Conservation (phyloP, 805 yeast species). For the Candida lessepsii region DNA sequence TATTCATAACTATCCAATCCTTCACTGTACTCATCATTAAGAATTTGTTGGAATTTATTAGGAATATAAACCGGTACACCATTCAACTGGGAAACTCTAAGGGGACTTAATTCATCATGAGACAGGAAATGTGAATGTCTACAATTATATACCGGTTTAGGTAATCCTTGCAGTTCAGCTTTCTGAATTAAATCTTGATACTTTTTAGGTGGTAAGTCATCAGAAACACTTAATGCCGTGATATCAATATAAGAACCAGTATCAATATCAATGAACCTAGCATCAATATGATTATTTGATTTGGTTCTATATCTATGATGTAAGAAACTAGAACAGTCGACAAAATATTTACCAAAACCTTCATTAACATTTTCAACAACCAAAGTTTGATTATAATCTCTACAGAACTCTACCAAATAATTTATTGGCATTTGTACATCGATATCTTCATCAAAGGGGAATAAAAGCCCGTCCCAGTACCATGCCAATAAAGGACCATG, state of each 20-base stretch:
- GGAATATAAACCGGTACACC: conserved; percentile 38
- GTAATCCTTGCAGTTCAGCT: conserved; percentile 9
- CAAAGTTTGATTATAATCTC: conserved; percentile 25
- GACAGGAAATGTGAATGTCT: conserved; percentile 57
- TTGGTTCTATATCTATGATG: conserved; percentile 23
- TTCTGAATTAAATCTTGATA: conserved; percentile 13
- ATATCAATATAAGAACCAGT: conserved; percentile 51
- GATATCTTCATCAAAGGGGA: conserved; percentile 30
- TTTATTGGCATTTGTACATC: conserved; percentile 30
- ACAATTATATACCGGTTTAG: conserved; percentile 39
- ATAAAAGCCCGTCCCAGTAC: conserved; percentile 31
- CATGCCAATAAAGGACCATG: conserved; percentile 30
- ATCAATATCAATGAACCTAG: conserved; percentile 57
- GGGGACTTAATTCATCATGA: conserved; percentile 49
- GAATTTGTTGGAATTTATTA: conserved; percentile 16
- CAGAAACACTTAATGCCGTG: conserved; percentile 16
- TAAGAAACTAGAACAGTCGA: conserved; percentile 30
- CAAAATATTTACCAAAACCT: conserved; percentile 26
- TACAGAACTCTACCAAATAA: conserved; percentile 23
- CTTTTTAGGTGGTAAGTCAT: conserved; percentile 16
- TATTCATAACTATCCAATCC: conserved; percentile 17
- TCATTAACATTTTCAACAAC: conserved; percentile 31
- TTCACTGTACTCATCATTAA: conserved; percentile 19
- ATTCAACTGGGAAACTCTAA: conserved; percentile 51
- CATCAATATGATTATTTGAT: conserved; percentile 27